Base-by-base conservation (phyloP, 805 yeast species). In the Spathaspora gorwiae region DNA sequence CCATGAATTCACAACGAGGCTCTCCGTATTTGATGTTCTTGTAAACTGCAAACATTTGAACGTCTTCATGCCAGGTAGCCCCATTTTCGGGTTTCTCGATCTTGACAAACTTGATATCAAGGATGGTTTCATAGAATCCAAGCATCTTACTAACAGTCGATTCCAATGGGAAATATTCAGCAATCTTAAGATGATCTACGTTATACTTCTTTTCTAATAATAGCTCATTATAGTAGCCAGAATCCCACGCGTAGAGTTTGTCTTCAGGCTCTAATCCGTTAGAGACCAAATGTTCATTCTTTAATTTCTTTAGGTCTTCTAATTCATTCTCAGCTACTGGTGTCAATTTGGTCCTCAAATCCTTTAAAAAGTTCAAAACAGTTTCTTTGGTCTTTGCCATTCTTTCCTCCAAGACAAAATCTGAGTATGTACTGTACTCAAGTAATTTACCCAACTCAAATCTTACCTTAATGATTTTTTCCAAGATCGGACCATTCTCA, bases 101-200 rank as follows among this genome's bases (percentile, higher is more conserved):
- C 55, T 78, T 80, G 40, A 75, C 75, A 60, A 88, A 86, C 59
- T 83, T 80, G 47, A 88, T 72, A 48, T 79, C 80, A 64, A 88
- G 83, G 41, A 88, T 71, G 2, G 68, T 72, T 61, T 84, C 92
- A 60, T 84, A 88, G 50, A 87, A 78, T 7, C 70, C 67, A 45
- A 88, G 68, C 94, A 88, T 87, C 47, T 81, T 80, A 26, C 63
- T 59, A 44, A 87, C 76, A 2, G 94, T 83, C 12, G 78, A 70
- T 40, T 81, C 78, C 61, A 87, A 66, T 37, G 95, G 94, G 72
- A 86, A 88, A 60, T 80, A 88, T 59, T 88, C 90, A 6, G 89
- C 70, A 48, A 88, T 81, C 54, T 79, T 78, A 46, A 78, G 76
- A 48, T 82, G 80, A 58, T 88, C 92, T 31, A 88, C 88, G 55